phyloP scores from a whole-genome alignment of 1,139 yeast genomes.

The Suhomyces yuchorum region DNA sequence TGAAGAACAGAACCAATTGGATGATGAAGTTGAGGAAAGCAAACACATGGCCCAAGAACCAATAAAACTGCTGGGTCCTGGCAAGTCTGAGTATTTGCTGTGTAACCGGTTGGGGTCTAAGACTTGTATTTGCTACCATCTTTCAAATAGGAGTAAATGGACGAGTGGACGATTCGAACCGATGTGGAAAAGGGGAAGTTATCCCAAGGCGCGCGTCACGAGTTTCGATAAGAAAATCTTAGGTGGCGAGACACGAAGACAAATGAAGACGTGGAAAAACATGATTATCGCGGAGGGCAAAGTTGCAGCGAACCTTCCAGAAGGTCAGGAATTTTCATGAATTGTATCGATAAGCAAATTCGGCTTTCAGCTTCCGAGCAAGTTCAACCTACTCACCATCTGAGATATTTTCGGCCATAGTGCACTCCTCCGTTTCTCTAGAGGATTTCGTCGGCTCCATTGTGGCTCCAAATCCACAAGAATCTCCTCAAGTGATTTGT shows the following conservation, averaged over 20 bases:
- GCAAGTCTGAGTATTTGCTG: slow-evolving; percentile 22
- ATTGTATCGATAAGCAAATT: no score
- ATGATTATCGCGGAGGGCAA: no score
- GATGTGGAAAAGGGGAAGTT: slow-evolving; percentile 4
- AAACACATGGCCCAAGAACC: slow-evolving; percentile 53
- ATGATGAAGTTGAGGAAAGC: slow-evolving; percentile 39
- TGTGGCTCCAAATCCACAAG: slow-evolving; percentile 3
- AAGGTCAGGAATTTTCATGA: no score
- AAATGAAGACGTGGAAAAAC: neutral
- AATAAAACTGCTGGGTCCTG: slow-evolving; percentile 51
- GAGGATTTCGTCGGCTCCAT: neutral
- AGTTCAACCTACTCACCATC: no score
- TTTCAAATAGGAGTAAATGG: neutral
- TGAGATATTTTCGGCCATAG: neutral
- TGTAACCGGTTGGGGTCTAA: slow-evolving; percentile 16
- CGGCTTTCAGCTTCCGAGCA: no score
- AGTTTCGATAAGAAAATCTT: neutral
- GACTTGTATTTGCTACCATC: slow-evolving; percentile 9
- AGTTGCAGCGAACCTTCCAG: no score
- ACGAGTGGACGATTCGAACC: slow-evolving; percentile 3
- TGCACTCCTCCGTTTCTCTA: neutral
- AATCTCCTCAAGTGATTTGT: neutral
- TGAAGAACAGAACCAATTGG: slow-evolving; percentile 37
- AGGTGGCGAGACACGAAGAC: neutral
- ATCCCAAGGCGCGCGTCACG: slow-evolving; percentile 5